Percentiles rank a stretch among this genome's conserved stretches.
Evolutionary conservation across 2,329 filamentous ascomycete genomes (phyloP).

Genomic region (Scopulariopsis brevicaulis): DNA sequence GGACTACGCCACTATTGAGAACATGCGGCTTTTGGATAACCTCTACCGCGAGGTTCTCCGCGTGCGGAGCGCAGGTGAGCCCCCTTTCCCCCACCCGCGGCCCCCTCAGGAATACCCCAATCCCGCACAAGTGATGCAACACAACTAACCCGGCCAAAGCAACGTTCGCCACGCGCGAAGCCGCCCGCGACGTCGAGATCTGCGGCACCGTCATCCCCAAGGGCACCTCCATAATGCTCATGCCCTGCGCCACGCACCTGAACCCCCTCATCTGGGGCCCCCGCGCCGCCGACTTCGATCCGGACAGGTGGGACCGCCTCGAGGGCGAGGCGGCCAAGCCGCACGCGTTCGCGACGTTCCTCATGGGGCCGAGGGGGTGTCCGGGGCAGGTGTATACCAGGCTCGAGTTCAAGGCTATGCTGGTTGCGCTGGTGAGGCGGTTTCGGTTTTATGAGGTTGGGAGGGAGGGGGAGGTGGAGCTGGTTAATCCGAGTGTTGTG

Average conservation of each 20-base stretch:
- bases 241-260: slow-evolving; percentile 21
- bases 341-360: slow-evolving; percentile 22
- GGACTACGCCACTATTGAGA: slow-evolving; percentile 14
- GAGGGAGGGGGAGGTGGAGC: slow-evolving; percentile 9
- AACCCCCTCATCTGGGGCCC: slow-evolving; percentile 24
- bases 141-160: slow-evolving; percentile 10
- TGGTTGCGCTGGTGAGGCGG: slow-evolving; percentile 18
- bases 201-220: slow-evolving; percentile 21
- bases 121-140: slow-evolving; percentile 3
- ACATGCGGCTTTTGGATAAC: slow-evolving; percentile 24
- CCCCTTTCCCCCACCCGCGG: background rate
- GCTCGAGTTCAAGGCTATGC: slow-evolving; percentile 24
- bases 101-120: too few relatives aligned
- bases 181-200: slow-evolving; percentile 18
- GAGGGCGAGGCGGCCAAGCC: slow-evolving; percentile 13
- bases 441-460: slow-evolving; percentile 16
- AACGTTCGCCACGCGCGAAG: slow-evolving; percentile 18
- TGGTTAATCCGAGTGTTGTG: slow-evolving; percentile 13
- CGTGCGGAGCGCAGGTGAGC: slow-evolving; percentile 21
- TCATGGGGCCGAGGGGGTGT: slow-evolving; percentile 23
- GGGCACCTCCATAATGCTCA: slow-evolving; percentile 21
- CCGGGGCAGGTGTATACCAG: slow-evolving; percentile 23
- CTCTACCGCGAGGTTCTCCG: slow-evolving; percentile 31
- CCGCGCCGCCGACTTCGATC: slow-evolving; percentile 20
- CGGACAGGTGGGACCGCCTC: slow-evolving; percentile 23